A percentile compares a stretch with the other conserved stretches of the same genome.
These are phyloP conservation scores for Aspergillus ustus DNA, from an alignment of 2,329 filamentous ascomycete species.

Conservation along the genomic window DNA sequence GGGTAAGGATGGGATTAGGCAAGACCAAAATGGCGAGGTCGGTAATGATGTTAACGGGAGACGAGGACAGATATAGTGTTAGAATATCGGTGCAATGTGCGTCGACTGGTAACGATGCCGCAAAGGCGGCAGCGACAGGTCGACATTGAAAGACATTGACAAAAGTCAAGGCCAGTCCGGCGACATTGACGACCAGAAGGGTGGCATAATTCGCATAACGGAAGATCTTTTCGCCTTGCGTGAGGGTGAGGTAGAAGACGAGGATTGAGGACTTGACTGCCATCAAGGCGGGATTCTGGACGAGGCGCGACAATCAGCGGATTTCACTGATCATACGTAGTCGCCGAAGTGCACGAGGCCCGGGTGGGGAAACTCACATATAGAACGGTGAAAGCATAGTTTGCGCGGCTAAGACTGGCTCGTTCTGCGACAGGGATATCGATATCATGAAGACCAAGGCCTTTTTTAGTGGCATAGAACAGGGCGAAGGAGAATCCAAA, in stretches of 20 bases:
- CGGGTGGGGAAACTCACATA: conserved; percentile 51
- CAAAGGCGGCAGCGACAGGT: conserved; percentile 73
- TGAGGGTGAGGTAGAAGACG: conserved; percentile 84
- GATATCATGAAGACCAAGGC: conserved; percentile 48
- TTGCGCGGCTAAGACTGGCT: conserved; percentile 49
- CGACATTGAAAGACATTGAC: conserved; percentile 86
- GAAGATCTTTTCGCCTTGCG: conserved; percentile 77
- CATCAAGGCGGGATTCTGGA: conserved; percentile 84
- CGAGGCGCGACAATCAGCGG: conserved; percentile 18
- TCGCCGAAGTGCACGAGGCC: neutral
- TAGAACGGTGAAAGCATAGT: conserved; percentile 65
- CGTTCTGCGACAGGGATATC: conserved; percentile 40
- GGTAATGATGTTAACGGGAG: conserved; percentile 89
- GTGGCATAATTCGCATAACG: conserved; percentile 81
- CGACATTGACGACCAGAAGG: conserved; percentile 75
- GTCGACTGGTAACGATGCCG: conserved; percentile 47
- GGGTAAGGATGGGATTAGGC: conserved; percentile 84
- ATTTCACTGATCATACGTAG: neutral
- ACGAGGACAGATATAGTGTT: conserved; percentile 71
- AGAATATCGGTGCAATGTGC: conserved; percentile 65
- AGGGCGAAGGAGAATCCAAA: conserved; percentile 53
- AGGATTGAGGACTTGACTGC: conserved; percentile 91
- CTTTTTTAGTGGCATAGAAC: conserved; percentile 49
- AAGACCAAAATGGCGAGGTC: conserved; percentile 86
- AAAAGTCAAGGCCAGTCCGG: conserved; percentile 78